Percentiles rank a stretch among this genome's conserved stretches.
Evolutionary conservation across 2,329 filamentous ascomycete genomes (phyloP).

Genomic region (Xylariaceae sp.): DNA sequence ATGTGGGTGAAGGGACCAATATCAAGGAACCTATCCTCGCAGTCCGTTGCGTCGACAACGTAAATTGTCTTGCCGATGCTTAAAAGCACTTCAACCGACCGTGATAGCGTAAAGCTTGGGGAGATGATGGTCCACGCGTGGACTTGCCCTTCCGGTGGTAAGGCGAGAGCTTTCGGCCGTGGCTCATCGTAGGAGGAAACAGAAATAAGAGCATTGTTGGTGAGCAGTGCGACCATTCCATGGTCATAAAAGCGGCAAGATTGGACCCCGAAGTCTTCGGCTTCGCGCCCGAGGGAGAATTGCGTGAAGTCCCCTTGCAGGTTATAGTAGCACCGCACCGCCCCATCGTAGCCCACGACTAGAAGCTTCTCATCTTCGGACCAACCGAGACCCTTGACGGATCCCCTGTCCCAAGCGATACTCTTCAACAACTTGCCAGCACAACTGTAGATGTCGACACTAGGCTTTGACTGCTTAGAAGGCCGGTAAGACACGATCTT

Average conservation of each 20-base stretch:
- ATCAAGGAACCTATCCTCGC: conserved; percentile 87
- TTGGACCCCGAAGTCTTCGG: conserved; percentile 84
- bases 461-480: conserved; percentile 71
- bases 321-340: conserved; percentile 85
- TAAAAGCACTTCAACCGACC: conserved; percentile 89
- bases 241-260: conserved; percentile 91
- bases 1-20: conserved; percentile 93
- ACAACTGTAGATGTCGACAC: conserved; percentile 93
- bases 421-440: conserved; percentile 84
- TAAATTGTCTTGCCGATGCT: conserved; percentile 84
- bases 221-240: conserved; percentile 90
- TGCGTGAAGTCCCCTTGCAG: conserved; percentile 95
- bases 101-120: conserved; percentile 83
- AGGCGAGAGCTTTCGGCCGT: conserved; percentile 78
- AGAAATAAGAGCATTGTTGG: conserved; percentile 82
- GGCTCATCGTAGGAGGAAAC: conserved; percentile 93
- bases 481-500: conserved; percentile 81
- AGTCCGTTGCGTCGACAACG: conserved; percentile 84
- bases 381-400: conserved; percentile 90
- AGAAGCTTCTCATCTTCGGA: conserved; percentile 92
- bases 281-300: conserved; percentile 86
- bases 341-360: conserved; percentile 86
- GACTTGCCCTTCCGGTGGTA: conserved; percentile 75
- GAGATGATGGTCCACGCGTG: conserved; percentile 89
- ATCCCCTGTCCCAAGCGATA: conserved; percentile 89